Conservation (phyloP, 768 basidiomycete genomes). For the Hericium alpestre region DNA sequence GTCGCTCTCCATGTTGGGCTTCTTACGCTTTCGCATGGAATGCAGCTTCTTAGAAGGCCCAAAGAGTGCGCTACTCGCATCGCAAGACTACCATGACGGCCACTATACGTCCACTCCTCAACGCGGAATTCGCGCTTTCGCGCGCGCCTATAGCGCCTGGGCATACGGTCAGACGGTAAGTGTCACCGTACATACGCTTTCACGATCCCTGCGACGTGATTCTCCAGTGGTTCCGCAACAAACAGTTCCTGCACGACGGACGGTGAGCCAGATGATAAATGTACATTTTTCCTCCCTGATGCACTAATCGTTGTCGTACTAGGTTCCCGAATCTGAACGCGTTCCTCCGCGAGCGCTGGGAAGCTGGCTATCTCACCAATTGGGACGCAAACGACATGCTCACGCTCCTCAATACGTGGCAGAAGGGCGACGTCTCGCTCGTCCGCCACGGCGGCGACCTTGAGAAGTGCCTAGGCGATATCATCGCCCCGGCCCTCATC, state of each 20-base stretch:
- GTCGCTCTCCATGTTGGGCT: no score
- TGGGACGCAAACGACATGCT: constrained; percentile 53
- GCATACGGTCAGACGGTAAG: constrained; percentile 45
- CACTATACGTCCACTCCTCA: constrained; percentile 40
- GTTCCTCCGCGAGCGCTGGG: constrained; percentile 43
- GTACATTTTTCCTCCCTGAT: not conserved
- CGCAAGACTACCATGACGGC: constrained; percentile 44
- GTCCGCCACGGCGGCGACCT: constrained; percentile 34
- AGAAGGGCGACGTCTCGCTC: constrained; percentile 35
- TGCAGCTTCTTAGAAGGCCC: constrained; percentile 49
- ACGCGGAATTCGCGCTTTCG: constrained; percentile 44
- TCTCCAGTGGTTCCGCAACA: constrained; percentile 43
- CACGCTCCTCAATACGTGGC: constrained; percentile 40
- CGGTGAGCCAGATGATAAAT: constrained; percentile 19
- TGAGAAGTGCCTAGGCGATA: constrained; percentile 27
- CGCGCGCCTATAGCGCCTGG: constrained; percentile 47
- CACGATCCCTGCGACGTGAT: not conserved
- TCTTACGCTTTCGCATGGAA: not conserved
- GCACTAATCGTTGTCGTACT: not conserved
- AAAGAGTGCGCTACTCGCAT: constrained; percentile 41
- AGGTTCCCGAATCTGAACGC: constrained; percentile 37
- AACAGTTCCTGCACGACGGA: constrained; percentile 33
- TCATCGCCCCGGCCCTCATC: constrained; percentile 40
- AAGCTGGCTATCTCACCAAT: constrained; percentile 26
- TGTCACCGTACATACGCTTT: not conserved